Percentiles rank a stretch among this genome's conserved stretches.
Conservation (phyloP, 176 grass and related monocot species). For the Pharus latifolius region DNA sequence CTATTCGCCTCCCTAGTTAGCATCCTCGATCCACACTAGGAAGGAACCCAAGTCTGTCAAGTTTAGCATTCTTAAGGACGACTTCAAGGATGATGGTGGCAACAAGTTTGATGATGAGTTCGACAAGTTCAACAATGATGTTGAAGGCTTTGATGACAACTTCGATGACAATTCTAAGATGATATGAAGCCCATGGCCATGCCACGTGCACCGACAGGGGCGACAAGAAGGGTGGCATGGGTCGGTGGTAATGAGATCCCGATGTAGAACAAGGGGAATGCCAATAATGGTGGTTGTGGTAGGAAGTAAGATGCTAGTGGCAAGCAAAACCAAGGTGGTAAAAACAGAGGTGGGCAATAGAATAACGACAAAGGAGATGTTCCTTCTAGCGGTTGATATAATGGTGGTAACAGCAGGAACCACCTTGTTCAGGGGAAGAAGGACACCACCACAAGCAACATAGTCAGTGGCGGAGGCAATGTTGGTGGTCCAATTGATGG, state of each 20-base stretch:
- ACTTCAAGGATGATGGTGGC: slow-evolving; percentile 22
- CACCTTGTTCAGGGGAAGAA: slow-evolving; percentile 7
- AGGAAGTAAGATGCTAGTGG: slow-evolving; percentile 47
- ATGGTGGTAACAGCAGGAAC: not conserved
- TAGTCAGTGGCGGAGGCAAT: not conserved
- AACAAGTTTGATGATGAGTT: slow-evolving; percentile 51
- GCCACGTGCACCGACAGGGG: not conserved
- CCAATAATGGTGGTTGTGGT: slow-evolving; percentile 20
- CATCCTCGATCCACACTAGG: too few species aligned
- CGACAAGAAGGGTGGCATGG: slow-evolving; percentile 43
- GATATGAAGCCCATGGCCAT: slow-evolving; percentile 25
- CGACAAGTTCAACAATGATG: slow-evolving; percentile 29
- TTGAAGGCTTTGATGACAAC: slow-evolving; percentile 42
- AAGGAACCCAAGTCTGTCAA: slow-evolving; percentile 55
- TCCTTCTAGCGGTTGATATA: slow-evolving; percentile 24
- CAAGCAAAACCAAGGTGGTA: slow-evolving; percentile 39
- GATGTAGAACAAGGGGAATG: slow-evolving; percentile 44
- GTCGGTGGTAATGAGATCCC: slow-evolving; percentile 33
- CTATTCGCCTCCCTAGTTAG: too few species aligned
- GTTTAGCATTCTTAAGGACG: slow-evolving; percentile 46
- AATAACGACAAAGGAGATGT: slow-evolving; percentile 42
- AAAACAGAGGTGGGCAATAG: slow-evolving; percentile 26
- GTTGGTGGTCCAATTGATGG: not conserved
- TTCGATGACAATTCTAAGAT: slow-evolving; percentile 44
- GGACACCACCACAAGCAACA: not conserved